A percentile compares a stretch with the other conserved stretches of the same genome.
phyloP scores from a whole-genome alignment of 176 grass and related monocot species.

The Rhynchospora pubera region DNA sequence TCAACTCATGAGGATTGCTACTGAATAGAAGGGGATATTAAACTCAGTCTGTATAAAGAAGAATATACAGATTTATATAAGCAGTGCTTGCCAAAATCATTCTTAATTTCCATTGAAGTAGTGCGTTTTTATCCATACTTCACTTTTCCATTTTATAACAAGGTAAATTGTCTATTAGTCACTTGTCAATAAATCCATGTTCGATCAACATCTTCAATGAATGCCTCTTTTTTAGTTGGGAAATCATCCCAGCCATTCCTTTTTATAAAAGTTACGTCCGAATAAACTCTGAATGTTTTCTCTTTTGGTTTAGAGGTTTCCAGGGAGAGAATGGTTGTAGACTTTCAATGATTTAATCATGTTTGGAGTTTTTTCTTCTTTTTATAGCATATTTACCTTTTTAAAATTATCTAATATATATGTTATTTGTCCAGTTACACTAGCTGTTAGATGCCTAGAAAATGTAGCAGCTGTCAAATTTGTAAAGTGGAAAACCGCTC shows the following conservation, averaged over 20 bases:
- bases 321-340: not conserved
- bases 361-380: not conserved
- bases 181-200: not conserved
- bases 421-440: not conserved
- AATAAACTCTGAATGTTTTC: not conserved
- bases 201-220: not conserved
- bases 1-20: too few species aligned
- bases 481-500: not conserved
- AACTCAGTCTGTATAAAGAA: too few species aligned
- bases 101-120: too few species aligned
- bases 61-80: too few species aligned
- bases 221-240: not conserved
- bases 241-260: not conserved
- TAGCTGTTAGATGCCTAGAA: not conserved
- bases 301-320: not conserved
- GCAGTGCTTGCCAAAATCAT: too few species aligned
- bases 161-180: not conserved
- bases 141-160: not conserved
- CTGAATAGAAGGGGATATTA: too few species aligned
- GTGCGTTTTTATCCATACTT: not conserved
- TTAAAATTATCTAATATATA: not conserved
- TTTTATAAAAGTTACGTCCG: not conserved
- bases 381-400: not conserved
- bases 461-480: not conserved
- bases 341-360: not conserved